Conservation (phyloP, 2,329 filamentous ascomycete genomes). For the Alternaria longipes region DNA sequence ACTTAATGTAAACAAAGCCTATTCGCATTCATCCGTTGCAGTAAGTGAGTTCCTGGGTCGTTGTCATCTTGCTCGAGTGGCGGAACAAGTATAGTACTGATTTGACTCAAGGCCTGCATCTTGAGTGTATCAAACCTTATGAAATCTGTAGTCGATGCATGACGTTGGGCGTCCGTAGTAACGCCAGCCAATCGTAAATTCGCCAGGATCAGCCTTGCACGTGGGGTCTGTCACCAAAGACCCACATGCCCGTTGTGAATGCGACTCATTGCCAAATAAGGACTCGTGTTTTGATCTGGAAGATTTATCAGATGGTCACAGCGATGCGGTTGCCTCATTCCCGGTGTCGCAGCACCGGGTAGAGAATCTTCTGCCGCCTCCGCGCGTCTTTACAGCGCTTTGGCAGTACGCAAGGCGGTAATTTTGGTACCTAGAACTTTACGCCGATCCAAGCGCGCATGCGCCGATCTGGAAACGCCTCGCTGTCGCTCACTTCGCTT, state of each 20-base stretch:
- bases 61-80: not conserved
- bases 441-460: not conserved
- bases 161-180: conserved; percentile 8
- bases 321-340: not conserved
- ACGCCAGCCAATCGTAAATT: conserved; percentile 9
- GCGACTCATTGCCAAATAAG: not conserved
- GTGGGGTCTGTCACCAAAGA: not conserved
- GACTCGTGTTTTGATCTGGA: conserved; percentile 1
- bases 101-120: not conserved
- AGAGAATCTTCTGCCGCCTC: not conserved
- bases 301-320: not conserved
- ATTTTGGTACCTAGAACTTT: not conserved
- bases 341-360: not conserved
- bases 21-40: not conserved
- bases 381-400: not conserved
- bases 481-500: not conserved
- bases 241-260: not conserved
- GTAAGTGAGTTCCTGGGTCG: too few relatives aligned
- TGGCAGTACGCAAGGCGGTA: not conserved
- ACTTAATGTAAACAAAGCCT: not conserved
- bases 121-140: conserved; percentile 1
- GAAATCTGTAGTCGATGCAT: conserved; percentile 1
- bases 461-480: not conserved
- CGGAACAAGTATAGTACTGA: not conserved
- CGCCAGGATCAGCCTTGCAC: not conserved